Base-by-base conservation (phyloP, 305 asterid genomes). In the Euphrasia arctica region DNA sequence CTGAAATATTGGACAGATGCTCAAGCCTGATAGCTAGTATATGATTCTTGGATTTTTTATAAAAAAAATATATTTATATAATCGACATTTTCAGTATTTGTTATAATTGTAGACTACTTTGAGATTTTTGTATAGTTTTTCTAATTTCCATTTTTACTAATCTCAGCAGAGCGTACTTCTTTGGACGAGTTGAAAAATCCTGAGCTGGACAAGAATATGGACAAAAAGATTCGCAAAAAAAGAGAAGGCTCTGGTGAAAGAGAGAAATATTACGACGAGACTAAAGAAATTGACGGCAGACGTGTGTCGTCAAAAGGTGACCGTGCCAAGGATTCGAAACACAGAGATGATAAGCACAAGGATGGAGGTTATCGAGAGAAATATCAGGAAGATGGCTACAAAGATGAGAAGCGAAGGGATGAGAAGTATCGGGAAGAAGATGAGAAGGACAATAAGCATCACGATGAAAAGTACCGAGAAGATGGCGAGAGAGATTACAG, bases 271-370 rank as follows among this genome's bases (percentile, higher is more conserved):
- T 79, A 71, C 42, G 88, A 79, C 67, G 85, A 79, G 77, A 32
- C 61, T 52, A 82, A 78, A 79, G 94, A 87, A 69, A 75, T 77
- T 60, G 89, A 78, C 55, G 94, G 80, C 68, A 85, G 73, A 60
- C 80, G 82, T 57, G 18, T 70, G 73, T 72, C 95, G 60, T 79
- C 87, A 14, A 90, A 81, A 77, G 73, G 81, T 59, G 97, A 89
- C 50, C 93, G 78, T 62, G 72, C 77, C 52, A 83, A 81, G 83
- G 95, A 85, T 75, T 81, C 78, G 47, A 89, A 78, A 73, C 66
- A 75, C 75, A 85, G 72, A 77, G 95, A 85, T 70, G 95, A 82
- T 63, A 85, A 82, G 78, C 82, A 81, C 71, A 83, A 74, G 74
- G 98, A 82, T 72, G 80, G 74, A 67, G 71, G 71, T 43, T 64